phyloP scores from a whole-genome alignment of 1,139 yeast species.

The Eremothecium gossypii region DNA sequence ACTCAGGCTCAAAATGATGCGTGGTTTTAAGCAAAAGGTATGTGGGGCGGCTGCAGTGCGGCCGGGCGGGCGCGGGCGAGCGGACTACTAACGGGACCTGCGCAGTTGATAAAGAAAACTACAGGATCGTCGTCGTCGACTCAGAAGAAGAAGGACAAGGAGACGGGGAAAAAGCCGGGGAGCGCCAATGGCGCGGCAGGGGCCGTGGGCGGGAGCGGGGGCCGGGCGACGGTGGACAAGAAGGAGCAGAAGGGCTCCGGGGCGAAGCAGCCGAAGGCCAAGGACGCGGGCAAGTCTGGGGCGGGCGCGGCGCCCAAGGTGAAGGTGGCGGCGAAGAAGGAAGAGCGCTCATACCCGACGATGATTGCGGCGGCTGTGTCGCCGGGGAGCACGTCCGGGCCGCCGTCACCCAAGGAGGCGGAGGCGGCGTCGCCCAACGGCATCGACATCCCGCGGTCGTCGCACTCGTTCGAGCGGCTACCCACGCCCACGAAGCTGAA shows the following conservation, averaged over 20 bases:
- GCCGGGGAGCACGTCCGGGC: slow-evolving; percentile 12
- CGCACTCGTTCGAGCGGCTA: slow-evolving; percentile 38
- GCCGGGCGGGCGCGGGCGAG: no score
- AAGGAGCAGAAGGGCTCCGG: slow-evolving; percentile 1
- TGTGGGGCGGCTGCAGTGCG: slow-evolving; percentile 1
- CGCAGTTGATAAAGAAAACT: slow-evolving; percentile 26
- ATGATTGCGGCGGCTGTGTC: slow-evolving; percentile 21
- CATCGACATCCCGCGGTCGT: slow-evolving; percentile 35
- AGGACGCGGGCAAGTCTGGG: background rate
- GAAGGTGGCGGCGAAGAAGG: background rate
- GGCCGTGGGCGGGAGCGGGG: slow-evolving; percentile 6
- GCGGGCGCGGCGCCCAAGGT: background rate
- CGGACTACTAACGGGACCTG: slow-evolving; percentile 10
- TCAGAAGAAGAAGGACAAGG: slow-evolving; percentile 24
- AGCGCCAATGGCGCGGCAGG: slow-evolving; percentile 7
- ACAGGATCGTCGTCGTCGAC: slow-evolving; percentile 24
- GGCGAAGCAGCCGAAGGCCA: background rate
- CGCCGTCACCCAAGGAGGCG: slow-evolving; percentile 12
- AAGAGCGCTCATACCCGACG: slow-evolving; percentile 18
- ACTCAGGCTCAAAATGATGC: slow-evolving; percentile 33
- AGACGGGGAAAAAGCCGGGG: slow-evolving; percentile 15
- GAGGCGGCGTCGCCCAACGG: slow-evolving; percentile 21
- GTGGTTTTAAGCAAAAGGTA: slow-evolving; percentile 37
- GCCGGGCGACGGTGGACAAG: slow-evolving; percentile 10
- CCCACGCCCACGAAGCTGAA: slow-evolving; percentile 36